Percentiles rank a stretch among this genome's conserved stretches.
Conservation (phyloP, 202 grass and related monocot genomes). For the Zoysia matrella region DNA sequence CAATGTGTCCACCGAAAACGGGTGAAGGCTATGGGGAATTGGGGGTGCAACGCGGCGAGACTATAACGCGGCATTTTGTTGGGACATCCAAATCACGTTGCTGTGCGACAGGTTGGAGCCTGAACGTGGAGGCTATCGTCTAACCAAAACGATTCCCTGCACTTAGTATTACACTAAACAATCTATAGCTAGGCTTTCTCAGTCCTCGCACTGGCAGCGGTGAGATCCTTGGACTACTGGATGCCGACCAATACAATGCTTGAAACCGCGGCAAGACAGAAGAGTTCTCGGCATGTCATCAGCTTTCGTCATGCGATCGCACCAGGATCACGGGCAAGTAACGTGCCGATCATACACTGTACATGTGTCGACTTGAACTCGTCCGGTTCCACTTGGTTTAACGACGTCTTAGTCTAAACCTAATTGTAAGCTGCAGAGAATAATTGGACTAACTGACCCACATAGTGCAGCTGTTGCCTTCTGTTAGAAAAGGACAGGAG, state of each 20-base stretch:
- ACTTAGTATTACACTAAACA: slow-evolving; percentile 23
- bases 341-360: not conserved
- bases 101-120: slow-evolving; percentile 37
- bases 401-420: not conserved
- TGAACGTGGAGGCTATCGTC: slow-evolving; percentile 6
- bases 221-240: slow-evolving; percentile 21
- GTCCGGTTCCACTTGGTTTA: not conserved
- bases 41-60: slow-evolving; percentile 9
- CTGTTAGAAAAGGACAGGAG: slow-evolving; percentile 13
- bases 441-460: not conserved
- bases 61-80: slow-evolving; percentile 13
- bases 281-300: not conserved
- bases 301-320: slow-evolving; percentile 30
- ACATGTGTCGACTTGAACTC: not conserved
- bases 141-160: slow-evolving; percentile 12
- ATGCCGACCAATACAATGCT: not conserved
- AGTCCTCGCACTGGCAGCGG: slow-evolving; percentile 13
- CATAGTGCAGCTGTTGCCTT: slow-evolving; percentile 21
- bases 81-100: slow-evolving; percentile 36
- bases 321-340: slow-evolving; percentile 25
- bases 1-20: not conserved
- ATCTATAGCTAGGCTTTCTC: not conserved
- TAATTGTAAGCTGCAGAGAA: not conserved
- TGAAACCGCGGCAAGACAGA: too few relatives aligned
- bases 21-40: not conserved